Evolutionary conservation across 306 rosid genomes (phyloP), one percentile per base, ranked within the genome.

Genomic region (Hippophae gyantsensis): DNA sequence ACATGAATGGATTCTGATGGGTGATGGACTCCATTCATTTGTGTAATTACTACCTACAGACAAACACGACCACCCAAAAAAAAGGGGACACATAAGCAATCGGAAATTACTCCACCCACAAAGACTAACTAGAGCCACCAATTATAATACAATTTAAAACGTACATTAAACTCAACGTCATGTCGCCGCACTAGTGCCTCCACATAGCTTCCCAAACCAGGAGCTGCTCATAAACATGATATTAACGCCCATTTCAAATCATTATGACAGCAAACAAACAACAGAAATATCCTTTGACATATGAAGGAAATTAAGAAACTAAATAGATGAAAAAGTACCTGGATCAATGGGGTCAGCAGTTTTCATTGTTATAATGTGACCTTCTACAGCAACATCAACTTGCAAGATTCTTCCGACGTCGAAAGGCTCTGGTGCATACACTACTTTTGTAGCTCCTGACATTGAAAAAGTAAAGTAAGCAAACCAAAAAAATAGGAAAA

Each of bases 131-230:
- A 27, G 26, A 10, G 9, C 9, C 10, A 10, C 46, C 40, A 45
- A 6, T 18, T 6, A 18, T 23, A 32, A 32, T 32, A 25, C 43
- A n/a, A 10, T 26, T 2, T 13, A 43, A 13, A 43, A 61, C 89
- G 63, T 86, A 86, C 97, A 64, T 84, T 86, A 74, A 89, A 89
- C 68, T 89, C 97, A 54, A 81, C 69, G 27, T 86, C 95, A 47
- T 89, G 97, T 68, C 74, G 83, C 69, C 97, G 86, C 65, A 79
- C 87, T 66, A 89, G 97, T 51, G 95, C 95, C 79, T 89, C 97
- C 26, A 89, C 95, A 68, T 89, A 86, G 74, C 80, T 86, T 72
- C 97, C 97, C 84, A 89, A 72, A 64, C 97, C 97, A 79, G 92
- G 87, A 79, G 97, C 97, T 89, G 97, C 51, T 73, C 48, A 70